Evolutionary conservation across 1,139 yeast species (phyloP), one percentile per base, ranked within the genome.

Genomic region (Ogataea hybrid): DNA sequence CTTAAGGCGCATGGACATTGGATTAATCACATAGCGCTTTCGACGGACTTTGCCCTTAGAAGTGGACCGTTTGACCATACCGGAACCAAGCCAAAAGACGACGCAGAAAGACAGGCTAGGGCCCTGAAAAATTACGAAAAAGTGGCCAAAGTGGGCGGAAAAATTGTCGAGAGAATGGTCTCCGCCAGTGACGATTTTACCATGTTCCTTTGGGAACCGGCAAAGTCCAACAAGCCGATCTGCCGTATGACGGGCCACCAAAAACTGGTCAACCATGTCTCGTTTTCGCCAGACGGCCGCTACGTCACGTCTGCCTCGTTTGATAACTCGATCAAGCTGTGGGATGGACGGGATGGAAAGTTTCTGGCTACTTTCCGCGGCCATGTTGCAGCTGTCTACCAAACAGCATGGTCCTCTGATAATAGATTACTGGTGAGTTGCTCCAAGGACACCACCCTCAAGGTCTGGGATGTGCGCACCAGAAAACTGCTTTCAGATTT

Each of bases 401-500:
- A 90, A 66, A 89, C 96, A n/a, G 89, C 97, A 0, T 92, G 99
- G 99, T 88, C 97, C 3, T 84, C 96, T 2, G 99, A 92, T 61
- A 86, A 92, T 62, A 72, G 98, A 51, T 69, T 92, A 35, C 70
- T 92, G 44, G 98, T 90, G 6, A 84, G 96, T 58, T 86, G 96
- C 59, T 89, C 97, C 17, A 92, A 92, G 63, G 99, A 92, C 62
- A 90, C 98, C 2, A 94, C 99, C 0, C 74, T 94, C 58, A 92
- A 92, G 65, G 96, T 92, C 2, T 92, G 99, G 99, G 97, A 92
- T 62, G 80, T 92, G 23, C 75, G 86, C 55, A 85, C 96, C 4
- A 75, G 84, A 50, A 90, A 92, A 61, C 70, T 92, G 48, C 75
- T 80, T 51, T 89, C 85, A 12, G 98, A 92, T 65, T 73, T 92